These are phyloP conservation scores for Mycena chlorophos DNA, from an alignment of 768 basidiomycete genomes.

Conservation along the genomic window DNA sequence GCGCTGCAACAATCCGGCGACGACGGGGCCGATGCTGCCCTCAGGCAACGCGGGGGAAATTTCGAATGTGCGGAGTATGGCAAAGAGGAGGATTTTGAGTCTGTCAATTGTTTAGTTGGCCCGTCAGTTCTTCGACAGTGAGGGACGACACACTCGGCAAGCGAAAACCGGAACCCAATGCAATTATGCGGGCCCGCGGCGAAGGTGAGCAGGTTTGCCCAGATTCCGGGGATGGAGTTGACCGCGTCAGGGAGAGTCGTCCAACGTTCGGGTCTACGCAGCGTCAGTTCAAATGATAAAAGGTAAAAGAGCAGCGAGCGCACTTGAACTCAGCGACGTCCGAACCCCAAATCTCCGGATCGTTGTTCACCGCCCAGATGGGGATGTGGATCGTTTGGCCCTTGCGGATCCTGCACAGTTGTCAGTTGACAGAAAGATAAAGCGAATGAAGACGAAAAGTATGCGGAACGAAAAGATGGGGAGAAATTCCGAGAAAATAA, in stretches of 20 bases:
- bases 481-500: too few species aligned
- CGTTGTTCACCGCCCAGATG: conserved; percentile 52
- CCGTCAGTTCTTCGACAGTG: background rate
- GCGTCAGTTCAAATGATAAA: background rate
- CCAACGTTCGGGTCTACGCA: conserved; percentile 70
- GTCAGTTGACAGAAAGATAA: background rate
- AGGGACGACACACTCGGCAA: conserved; percentile 45
- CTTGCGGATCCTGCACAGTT: conserved; percentile 42
- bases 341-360: conserved; percentile 58
- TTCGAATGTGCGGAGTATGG: conserved; percentile 45
- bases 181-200: conserved; percentile 61
- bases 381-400: conserved; percentile 51
- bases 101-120: background rate
- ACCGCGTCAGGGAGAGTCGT: conserved; percentile 43
- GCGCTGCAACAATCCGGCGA: background rate
- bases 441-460: too few species aligned
- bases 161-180: conserved; percentile 68
- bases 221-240: conserved; percentile 54
- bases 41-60: conserved; percentile 29
- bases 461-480: too few species aligned
- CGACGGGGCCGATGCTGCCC: background rate
- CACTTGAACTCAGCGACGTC: conserved; percentile 64
- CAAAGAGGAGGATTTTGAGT: conserved; percentile 44
- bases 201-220: conserved; percentile 62
- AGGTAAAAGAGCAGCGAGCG: conserved; percentile 19